Evolutionary conservation across 306 rosid genomes (phyloP), one percentile per base, ranked within the genome.

Genomic region (Pterocarpus santalinus): DNA sequence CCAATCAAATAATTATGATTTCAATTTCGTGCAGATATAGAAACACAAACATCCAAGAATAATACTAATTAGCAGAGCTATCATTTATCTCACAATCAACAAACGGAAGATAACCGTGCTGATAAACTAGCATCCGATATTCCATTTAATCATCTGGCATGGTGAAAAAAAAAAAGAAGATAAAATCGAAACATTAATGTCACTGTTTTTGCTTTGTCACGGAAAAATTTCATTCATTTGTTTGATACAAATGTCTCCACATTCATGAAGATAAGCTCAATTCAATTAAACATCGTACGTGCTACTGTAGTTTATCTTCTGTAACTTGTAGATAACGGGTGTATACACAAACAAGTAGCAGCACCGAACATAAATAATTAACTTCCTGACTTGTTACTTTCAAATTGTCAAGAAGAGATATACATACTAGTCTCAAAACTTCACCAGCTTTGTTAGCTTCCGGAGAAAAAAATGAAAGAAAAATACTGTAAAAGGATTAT

Each of bases 321-420:
- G 41, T 16, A 30, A 36, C 55, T 79, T 4, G 53, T 39, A 82
- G 22, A 69, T 8, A 35, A 44, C 74, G 9, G 5, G 63, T 44
- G 67, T 22, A 30, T 35, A 64, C 49, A 85, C 35, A 66, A 73
- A 44, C 62, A 11, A 35, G 36, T 56, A 69, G 71, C 16, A 73
- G 44, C 73, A 67, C 38, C n/a, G 4, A 51, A n/a, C 57, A 65
- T 22, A 32, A 70, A 33, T 33, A 75, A 39, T 35, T 57, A 51
- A 34, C 67, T 58, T 51, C 78, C 76, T 38, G 63, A 36, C 13
- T 43, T 66, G 81, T 66, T 39, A 39, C 66, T 72, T 73, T 79
- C 82, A 70, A 72, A 15, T 52, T n/a, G 34, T 56, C 46, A 58
- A 68, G 38, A 68, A 77, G 63, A 38, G 12, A 69, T 13, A 4